Evolutionary conservation across 1,139 yeast genomes (phyloP).

Genomic region (Saccharomyces hybrid): DNA sequence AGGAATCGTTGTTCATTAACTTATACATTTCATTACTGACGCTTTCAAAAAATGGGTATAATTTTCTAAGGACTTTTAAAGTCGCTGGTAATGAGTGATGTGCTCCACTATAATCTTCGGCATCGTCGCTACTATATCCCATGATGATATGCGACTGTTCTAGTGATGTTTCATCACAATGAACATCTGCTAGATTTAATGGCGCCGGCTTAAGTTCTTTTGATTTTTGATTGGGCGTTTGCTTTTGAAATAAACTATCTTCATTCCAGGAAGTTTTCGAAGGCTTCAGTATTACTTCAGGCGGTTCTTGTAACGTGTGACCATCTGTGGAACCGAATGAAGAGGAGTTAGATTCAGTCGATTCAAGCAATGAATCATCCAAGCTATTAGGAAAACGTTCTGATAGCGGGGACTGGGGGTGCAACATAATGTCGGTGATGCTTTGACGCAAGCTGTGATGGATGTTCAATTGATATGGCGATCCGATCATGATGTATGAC

Average conservation of each 20-base stretch:
- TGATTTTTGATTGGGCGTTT: background rate
- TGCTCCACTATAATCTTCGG: constrained; percentile 18
- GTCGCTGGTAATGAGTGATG: constrained; percentile 27
- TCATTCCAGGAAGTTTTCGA: background rate
- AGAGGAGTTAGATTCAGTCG: background rate
- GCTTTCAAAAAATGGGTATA: constrained; percentile 37
- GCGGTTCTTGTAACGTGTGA: background rate
- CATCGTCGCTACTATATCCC: background rate
- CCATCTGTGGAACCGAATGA: background rate
- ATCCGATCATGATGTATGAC: constrained; percentile 57
- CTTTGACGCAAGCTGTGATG: constrained; percentile 48
- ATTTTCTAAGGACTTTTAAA: constrained; percentile 33
- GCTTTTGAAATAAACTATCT: background rate
- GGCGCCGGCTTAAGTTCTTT: constrained; percentile 5
- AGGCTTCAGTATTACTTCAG: background rate
- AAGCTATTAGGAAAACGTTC: constrained; percentile 2
- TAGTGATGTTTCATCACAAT: background rate
- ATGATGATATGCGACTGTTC: background rate
- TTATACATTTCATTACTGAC: constrained; percentile 44
- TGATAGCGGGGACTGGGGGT: constrained; percentile 31
- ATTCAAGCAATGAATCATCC: background rate
- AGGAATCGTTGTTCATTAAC: constrained; percentile 66
- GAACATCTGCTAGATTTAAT: background rate
- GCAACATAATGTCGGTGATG: constrained; percentile 41
- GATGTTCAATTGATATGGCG: constrained; percentile 68